These are phyloP conservation scores for Coccinonectria pachysandricola DNA, from an alignment of 2,329 filamentous ascomycete genomes.

Conservation along the genomic window DNA sequence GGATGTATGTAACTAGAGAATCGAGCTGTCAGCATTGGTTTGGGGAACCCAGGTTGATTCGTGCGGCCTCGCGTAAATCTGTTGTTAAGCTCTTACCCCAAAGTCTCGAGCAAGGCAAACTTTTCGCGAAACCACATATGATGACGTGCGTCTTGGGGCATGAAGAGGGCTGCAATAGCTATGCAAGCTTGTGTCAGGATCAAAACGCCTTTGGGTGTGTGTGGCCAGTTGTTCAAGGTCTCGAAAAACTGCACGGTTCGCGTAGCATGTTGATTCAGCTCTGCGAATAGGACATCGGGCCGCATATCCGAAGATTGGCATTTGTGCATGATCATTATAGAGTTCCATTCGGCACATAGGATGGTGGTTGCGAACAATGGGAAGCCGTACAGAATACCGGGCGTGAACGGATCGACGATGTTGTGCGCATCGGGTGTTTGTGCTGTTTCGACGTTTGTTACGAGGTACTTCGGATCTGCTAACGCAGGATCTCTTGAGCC, in stretches of 20 bases:
- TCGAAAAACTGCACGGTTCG: conserved; percentile 71
- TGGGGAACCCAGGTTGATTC: no score
- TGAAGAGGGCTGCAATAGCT: conserved; percentile 64
- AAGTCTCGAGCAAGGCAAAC: conserved; percentile 65
- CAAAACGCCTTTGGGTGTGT: conserved; percentile 58
- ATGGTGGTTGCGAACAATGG: conserved; percentile 67
- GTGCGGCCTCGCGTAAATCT: no score
- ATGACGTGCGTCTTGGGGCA: conserved; percentile 65
- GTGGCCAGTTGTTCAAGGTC: conserved; percentile 61
- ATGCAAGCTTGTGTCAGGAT: conserved; percentile 67
- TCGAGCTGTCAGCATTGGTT: conserved; percentile 8
- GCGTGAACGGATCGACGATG: conserved; percentile 64
- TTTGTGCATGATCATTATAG: conserved; percentile 69
- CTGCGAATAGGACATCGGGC: conserved; percentile 37
- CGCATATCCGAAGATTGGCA: conserved; percentile 56
- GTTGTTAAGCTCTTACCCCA: conserved; percentile 55
- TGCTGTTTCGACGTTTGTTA: conserved; percentile 51
- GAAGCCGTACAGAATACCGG: conserved; percentile 58
- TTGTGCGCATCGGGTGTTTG: conserved; percentile 46
- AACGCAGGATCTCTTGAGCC: conserved; percentile 50
- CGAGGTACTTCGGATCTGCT: conserved; percentile 48
- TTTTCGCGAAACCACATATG: conserved; percentile 71
- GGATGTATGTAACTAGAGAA: conserved; percentile 69
- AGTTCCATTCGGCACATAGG: conserved; percentile 65
- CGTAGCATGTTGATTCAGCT: conserved; percentile 53